Evolutionary conservation across 2,329 filamentous ascomycete species (phyloP).

Genomic region (Aspergillus sp.): DNA sequence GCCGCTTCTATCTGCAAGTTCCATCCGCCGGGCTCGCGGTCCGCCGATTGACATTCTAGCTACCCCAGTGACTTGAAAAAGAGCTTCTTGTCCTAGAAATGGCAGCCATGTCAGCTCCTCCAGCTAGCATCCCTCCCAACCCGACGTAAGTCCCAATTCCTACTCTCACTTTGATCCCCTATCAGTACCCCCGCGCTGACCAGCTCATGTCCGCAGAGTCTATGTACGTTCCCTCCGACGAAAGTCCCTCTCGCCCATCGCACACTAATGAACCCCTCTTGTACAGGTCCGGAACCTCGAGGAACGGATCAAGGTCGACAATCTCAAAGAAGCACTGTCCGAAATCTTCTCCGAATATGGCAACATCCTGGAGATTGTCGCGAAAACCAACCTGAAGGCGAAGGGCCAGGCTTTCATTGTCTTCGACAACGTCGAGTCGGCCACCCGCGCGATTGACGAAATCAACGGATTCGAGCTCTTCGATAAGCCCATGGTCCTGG

Average conservation of each 20-base stretch:
- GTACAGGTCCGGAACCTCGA: constrained; percentile 74
- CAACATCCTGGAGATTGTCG: constrained; percentile 77
- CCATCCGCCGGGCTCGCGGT: not conserved
- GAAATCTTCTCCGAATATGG: constrained; percentile 89
- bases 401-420: constrained; percentile 97
- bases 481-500: constrained; percentile 82
- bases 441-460: constrained; percentile 78
- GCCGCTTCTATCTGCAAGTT: not conserved
- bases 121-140: constrained; percentile 35
- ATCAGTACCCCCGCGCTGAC: constrained; percentile 9
- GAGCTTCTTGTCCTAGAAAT: constrained; percentile 32
- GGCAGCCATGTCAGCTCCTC: constrained; percentile 32
- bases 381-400: constrained; percentile 84
- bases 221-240: constrained; percentile 33
- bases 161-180: not conserved
- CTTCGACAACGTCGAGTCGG: constrained; percentile 78
- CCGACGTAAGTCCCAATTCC: constrained; percentile 34
- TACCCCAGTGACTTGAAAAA: constrained; percentile 1
- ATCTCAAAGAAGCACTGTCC: constrained; percentile 69
- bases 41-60: constrained; percentile 4
- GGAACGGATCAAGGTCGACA: constrained; percentile 81
- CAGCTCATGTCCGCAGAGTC: constrained; percentile 30
- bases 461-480: constrained; percentile 91
- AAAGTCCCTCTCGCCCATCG: constrained; percentile 10
- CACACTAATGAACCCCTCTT: constrained; percentile 9